Conservation (phyloP, 2,329 filamentous ascomycete genomes). For the Whalleya microplaca region DNA sequence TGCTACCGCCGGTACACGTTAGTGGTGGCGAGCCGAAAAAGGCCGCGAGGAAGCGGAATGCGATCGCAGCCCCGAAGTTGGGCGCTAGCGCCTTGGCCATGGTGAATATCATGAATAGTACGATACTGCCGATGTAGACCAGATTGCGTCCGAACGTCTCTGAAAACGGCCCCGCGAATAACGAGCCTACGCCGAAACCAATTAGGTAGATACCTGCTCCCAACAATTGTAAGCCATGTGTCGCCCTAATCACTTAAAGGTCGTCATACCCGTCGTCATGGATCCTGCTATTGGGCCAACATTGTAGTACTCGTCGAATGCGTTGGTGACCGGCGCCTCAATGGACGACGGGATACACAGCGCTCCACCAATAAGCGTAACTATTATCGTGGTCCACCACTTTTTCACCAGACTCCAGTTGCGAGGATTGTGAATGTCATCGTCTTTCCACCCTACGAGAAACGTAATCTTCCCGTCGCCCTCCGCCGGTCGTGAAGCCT, state of each 20-base stretch:
- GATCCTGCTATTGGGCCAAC: conserved; percentile 16
- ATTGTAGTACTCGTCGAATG: conserved; percentile 14
- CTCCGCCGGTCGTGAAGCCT: conserved; percentile 6
- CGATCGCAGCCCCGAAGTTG: conserved; percentile 46
- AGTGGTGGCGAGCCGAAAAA: conserved; percentile 50
- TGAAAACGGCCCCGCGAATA: conserved; percentile 43
- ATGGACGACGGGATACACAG: conserved; percentile 12
- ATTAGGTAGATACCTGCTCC: conserved; percentile 41
- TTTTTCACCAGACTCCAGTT: conserved; percentile 18
- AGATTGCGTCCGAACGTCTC: conserved; percentile 44
- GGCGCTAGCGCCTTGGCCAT: conserved; percentile 48
- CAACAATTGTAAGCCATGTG: not conserved
- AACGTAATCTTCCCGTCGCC: conserved; percentile 3
- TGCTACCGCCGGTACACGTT: conserved; percentile 46
- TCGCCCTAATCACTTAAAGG: not conserved
- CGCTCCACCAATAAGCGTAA: conserved; percentile 11
- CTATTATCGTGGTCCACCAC: conserved; percentile 9
- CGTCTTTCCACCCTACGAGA: conserved; percentile 19
- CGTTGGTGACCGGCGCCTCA: conserved; percentile 10
- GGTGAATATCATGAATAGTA: conserved; percentile 48
- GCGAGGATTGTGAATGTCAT: conserved; percentile 19
- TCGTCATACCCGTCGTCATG: conserved; percentile 8
- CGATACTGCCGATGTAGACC: conserved; percentile 45
- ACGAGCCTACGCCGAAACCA: conserved; percentile 41
- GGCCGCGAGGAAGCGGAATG: conserved; percentile 53